A percentile compares a stretch with the other conserved stretches of the same genome.
Conservation (phyloP, 2,329 filamentous ascomycete species). For the Neodidymelliopsis sp. region DNA sequence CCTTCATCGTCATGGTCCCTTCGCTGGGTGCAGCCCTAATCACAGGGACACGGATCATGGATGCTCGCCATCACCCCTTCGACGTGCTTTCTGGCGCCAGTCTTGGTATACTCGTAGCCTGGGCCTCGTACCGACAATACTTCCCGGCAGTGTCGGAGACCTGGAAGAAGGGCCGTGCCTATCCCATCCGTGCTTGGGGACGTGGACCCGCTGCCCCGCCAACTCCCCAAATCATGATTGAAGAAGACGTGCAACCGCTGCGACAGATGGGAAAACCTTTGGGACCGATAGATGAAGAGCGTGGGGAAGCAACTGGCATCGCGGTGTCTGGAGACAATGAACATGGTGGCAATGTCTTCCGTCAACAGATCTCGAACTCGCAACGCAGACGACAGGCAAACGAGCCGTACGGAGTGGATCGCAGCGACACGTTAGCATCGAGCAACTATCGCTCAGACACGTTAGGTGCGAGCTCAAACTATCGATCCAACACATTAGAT, state of each 20-base stretch:
- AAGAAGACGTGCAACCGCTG: constrained; percentile 44
- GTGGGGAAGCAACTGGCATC: constrained; percentile 40
- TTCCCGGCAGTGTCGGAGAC: constrained; percentile 64
- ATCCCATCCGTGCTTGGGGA: constrained; percentile 66
- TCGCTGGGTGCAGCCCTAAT: constrained; percentile 62
- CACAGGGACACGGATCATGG: constrained; percentile 67
- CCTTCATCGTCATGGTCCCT: constrained; percentile 62
- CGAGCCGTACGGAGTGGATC: constrained; percentile 36
- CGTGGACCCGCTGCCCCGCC: constrained; percentile 50
- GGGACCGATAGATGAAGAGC: constrained; percentile 45
- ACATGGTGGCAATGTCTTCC: constrained; percentile 46
- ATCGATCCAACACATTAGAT: constrained; percentile 20
- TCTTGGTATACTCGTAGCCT: constrained; percentile 61
- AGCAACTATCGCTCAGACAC: constrained; percentile 38
- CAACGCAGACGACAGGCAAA: constrained; percentile 45
- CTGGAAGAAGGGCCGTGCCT: constrained; percentile 66
- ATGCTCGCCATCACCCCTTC: constrained; percentile 67
- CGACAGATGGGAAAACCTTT: constrained; percentile 34
- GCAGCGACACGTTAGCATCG: constrained; percentile 41
- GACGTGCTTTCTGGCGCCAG: constrained; percentile 65
- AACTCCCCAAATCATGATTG: constrained; percentile 30
- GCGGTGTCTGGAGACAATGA: constrained; percentile 27
- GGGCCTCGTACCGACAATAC: constrained; percentile 64
- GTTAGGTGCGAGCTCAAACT: constrained; percentile 26
- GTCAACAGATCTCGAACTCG: constrained; percentile 48